These are phyloP conservation scores for Stylosanthes scabra DNA, from an alignment of 331 rosid species.

Conservation along the genomic window DNA sequence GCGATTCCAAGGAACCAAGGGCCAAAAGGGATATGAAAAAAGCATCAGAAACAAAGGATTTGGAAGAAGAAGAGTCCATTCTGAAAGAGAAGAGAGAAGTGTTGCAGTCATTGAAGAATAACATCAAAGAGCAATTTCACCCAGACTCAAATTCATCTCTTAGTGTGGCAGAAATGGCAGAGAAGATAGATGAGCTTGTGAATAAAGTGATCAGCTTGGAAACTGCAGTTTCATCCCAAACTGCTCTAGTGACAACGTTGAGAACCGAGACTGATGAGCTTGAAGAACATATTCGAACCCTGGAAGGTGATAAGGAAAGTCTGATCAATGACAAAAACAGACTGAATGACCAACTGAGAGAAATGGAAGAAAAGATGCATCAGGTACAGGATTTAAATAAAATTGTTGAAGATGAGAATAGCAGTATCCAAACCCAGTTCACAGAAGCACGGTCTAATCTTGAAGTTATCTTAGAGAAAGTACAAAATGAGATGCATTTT, in stretches of 20 bases:
- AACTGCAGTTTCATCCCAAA: conserved; percentile 75
- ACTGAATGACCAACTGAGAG: conserved; percentile 58
- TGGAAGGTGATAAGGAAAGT: conserved; percentile 70
- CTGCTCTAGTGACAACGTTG: conserved; percentile 66
- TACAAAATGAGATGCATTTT: conserved; percentile 54
- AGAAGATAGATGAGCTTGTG: conserved; percentile 86
- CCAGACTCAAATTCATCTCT: conserved; percentile 52
- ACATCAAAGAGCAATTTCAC: conserved; percentile 61
- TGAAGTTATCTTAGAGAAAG: conserved; percentile 58
- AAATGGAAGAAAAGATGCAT: conserved; percentile 67
- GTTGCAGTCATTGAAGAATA: conserved; percentile 53
- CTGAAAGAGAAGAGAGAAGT: conserved; percentile 50
- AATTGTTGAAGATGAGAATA: conserved; percentile 59
- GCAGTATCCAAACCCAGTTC: conserved; percentile 64
- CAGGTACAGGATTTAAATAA: conserved; percentile 58
- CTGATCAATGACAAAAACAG: conserved; percentile 55
- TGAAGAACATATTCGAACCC: conserved; percentile 60
- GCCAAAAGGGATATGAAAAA: conserved; percentile 37
- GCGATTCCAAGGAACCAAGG: conserved; percentile 32
- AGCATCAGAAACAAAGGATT: conserved; percentile 23
- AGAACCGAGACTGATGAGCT: conserved; percentile 75
- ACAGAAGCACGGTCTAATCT: conserved; percentile 66
- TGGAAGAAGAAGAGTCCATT: conserved; percentile 39
- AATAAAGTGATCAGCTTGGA: conserved; percentile 78
- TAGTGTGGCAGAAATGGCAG: conserved; percentile 82